These are phyloP conservation scores for Ophiostoma fasciatum DNA, from an alignment of 2,329 filamentous ascomycete genomes.

Conservation along the genomic window DNA sequence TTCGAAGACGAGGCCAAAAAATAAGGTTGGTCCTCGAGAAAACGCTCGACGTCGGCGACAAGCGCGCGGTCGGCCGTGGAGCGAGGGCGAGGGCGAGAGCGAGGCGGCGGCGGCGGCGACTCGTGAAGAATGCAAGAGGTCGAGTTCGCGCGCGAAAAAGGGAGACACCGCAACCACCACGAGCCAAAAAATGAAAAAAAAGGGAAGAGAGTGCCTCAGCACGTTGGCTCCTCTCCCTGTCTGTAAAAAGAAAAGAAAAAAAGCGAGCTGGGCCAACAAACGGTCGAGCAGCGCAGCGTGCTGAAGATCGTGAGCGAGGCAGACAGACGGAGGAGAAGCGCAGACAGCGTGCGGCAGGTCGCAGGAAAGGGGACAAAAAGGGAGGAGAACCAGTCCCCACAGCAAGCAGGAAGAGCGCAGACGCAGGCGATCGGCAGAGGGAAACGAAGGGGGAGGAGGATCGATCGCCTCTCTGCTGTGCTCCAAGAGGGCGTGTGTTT, in stretches of 20 bases:
- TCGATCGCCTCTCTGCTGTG: slow-evolving; percentile 12
- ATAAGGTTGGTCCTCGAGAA: too few species aligned
- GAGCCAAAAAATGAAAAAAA: background rate
- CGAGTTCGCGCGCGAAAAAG: slow-evolving; percentile 5
- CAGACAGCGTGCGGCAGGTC: background rate
- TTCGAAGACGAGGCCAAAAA: too few species aligned
- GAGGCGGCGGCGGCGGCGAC: background rate
- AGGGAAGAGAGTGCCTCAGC: slow-evolving; percentile 3
- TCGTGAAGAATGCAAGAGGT: slow-evolving; percentile 4
- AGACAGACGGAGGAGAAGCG: too few species aligned
- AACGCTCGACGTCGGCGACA: too few species aligned
- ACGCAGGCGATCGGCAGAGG: slow-evolving; percentile 23
- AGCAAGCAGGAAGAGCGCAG: too few species aligned
- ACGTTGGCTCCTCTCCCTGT: too few species aligned
- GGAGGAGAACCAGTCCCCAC: slow-evolving; percentile 20
- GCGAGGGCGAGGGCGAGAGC: background rate
- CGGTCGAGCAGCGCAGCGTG: too few species aligned
- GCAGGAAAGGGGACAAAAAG: slow-evolving; percentile 10
- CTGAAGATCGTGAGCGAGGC: too few species aligned
- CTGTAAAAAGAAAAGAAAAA: too few species aligned
- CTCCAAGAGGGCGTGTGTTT: slow-evolving; percentile 16
- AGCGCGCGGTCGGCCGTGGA: background rate
- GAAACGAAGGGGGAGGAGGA: slow-evolving; percentile 17
- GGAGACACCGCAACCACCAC: too few species aligned
- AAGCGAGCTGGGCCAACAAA: too few species aligned